Evolutionary conservation across 768 basidiomycete species (phyloP).

Genomic region (Leccinum ochraceum): DNA sequence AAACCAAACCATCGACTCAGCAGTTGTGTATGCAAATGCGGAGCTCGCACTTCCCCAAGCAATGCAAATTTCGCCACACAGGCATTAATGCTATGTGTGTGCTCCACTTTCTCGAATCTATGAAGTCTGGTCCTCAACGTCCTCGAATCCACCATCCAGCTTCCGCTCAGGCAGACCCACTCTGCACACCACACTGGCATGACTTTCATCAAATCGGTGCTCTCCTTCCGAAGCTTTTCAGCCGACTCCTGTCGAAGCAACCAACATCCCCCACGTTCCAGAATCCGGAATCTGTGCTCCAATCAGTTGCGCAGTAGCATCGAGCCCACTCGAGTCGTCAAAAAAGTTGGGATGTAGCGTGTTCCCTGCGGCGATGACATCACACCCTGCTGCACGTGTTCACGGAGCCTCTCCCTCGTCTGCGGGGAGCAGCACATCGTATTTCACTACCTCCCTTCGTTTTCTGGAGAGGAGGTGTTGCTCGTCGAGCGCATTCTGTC

Average conservation of each 20-base stretch:
- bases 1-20: too few relatives aligned
- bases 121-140: too few relatives aligned
- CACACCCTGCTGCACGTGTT: slow-evolving; percentile 12
- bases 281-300: slow-evolving; percentile 1
- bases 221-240: neutral
- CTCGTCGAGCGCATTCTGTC: neutral
- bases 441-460: neutral
- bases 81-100: too few relatives aligned
- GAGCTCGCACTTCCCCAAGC: too few relatives aligned
- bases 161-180: too few relatives aligned
- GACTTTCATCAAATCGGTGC: slow-evolving; percentile 1
- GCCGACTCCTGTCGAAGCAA: neutral
- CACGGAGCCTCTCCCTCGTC: neutral
- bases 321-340: slow-evolving; percentile 6
- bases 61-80: too few relatives aligned
- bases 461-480: neutral
- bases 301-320: neutral
- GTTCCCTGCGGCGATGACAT: neutral
- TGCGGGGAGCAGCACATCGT: neutral
- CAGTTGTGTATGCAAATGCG: too few relatives aligned
- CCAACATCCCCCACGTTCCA: neutral
- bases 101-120: too few relatives aligned
- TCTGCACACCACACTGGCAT: neutral
- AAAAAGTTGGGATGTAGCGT: slow-evolving; percentile 13
- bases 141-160: too few relatives aligned